A percentile compares a stretch with the other conserved stretches of the same genome.
Conservation (phyloP, 2,329 filamentous ascomycete species). For the Colletotrichum spinosum region DNA sequence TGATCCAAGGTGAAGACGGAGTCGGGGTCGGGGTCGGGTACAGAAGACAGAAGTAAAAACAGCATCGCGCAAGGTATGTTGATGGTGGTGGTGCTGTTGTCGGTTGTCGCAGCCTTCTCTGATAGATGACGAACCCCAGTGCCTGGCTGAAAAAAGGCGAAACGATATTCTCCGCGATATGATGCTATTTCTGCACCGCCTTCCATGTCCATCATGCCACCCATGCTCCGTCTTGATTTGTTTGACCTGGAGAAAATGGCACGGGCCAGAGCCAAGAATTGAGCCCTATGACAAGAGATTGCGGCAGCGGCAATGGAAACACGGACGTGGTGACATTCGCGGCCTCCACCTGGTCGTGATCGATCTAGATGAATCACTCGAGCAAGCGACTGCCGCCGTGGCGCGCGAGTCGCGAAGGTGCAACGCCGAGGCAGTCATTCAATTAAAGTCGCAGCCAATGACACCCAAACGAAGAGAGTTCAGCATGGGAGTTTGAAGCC, state of each 20-base stretch:
- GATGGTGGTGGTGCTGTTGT: conserved; percentile 5
- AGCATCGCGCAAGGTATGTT: background rate
- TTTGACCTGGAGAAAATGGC: conserved; percentile 10
- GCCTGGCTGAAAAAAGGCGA: conserved; percentile 10
- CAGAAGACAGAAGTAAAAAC: background rate
- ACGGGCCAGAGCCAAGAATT: conserved; percentile 12
- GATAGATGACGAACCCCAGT: conserved; percentile 2
- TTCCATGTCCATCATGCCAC: conserved; percentile 12
- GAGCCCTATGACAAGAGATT: background rate
- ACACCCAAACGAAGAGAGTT: background rate
- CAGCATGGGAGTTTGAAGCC: conserved; percentile 6
- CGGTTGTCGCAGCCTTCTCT: conserved; percentile 29
- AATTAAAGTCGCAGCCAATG: background rate
- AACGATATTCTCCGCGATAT: conserved; percentile 21
- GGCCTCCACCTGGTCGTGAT: conserved; percentile 8
- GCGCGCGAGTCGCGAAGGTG: conserved; percentile 20
- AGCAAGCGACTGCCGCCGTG: conserved; percentile 29
- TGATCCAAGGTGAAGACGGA: background rate
- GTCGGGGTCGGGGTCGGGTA: too few species aligned
- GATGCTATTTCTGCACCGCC: conserved; percentile 32
- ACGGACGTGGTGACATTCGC: conserved; percentile 16
- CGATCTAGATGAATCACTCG: conserved; percentile 12
- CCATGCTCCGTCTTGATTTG: conserved; percentile 2
- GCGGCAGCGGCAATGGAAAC: conserved; percentile 35
- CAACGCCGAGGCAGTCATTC: background rate